phyloP scores from a whole-genome alignment of 176 grass and related monocot genomes.

The Aegilops longissima region DNA sequence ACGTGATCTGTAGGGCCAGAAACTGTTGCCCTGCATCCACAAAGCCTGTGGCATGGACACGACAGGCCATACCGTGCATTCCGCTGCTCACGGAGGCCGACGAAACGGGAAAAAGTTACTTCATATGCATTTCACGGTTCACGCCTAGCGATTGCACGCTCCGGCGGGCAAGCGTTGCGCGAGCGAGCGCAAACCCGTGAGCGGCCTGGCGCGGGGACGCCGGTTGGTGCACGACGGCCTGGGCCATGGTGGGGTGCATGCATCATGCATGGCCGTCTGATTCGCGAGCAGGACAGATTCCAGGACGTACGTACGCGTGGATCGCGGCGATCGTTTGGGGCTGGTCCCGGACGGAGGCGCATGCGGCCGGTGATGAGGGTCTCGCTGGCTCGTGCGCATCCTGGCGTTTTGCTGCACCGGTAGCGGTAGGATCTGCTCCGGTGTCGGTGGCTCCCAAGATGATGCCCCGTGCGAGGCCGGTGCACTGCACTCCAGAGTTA shows the following conservation, averaged over 20 bases:
- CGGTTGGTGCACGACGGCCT: background rate
- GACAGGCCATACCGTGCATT: background rate
- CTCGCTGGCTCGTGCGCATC: background rate
- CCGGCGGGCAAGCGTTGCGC: background rate
- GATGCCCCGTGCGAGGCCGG: background rate
- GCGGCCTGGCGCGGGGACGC: background rate
- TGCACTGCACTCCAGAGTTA: background rate
- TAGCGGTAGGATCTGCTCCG: background rate
- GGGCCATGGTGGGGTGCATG: slow-evolving; percentile 2
- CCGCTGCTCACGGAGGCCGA: no score
- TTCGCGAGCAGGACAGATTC: slow-evolving; percentile 16
- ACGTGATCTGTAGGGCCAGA: slow-evolving; percentile 5
- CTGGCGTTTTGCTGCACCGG: background rate
- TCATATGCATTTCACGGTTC: no score
- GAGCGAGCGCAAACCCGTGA: background rate
- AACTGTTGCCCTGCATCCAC: background rate
- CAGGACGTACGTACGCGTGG: background rate
- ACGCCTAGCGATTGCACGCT: background rate
- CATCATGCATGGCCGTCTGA: background rate
- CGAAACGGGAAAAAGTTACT: background rate
- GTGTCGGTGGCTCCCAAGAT: background rate
- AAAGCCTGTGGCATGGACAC: no score
- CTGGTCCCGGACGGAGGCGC: slow-evolving; percentile 16
- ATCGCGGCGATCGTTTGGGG: background rate
- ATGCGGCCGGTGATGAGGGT: background rate